A percentile compares a stretch with the other conserved stretches of the same genome.
These are phyloP conservation scores for Cyclotella choctawhatcheeana DNA, from an alignment of 108 stramenopile genomes.

Conservation along the genomic window DNA sequence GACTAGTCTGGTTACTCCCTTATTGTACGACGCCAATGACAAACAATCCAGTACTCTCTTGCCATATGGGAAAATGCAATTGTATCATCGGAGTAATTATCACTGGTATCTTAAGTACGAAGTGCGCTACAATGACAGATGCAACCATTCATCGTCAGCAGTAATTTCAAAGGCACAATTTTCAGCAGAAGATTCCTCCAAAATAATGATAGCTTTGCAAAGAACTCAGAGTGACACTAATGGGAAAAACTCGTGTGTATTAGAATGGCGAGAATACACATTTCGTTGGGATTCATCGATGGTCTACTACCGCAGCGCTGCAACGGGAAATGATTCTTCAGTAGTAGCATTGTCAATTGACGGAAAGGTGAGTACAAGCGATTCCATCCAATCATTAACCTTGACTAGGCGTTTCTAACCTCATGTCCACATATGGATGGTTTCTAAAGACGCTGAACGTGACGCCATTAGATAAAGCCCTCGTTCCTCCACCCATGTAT, in stretches of 20 bases:
- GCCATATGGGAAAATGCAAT: slow-evolving; percentile 69
- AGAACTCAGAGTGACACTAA: slow-evolving; percentile 1
- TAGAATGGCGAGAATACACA: slow-evolving; percentile 66
- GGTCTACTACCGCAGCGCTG: slow-evolving; percentile 30
- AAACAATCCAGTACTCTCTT: not conserved
- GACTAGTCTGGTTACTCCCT: slow-evolving; percentile 40
- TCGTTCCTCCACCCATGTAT: slow-evolving; percentile 90
- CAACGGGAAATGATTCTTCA: slow-evolving; percentile 38
- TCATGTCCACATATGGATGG: no score
- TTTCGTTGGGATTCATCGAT: slow-evolving; percentile 81
- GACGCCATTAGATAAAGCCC: slow-evolving; percentile 76
- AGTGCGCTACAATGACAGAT: slow-evolving; percentile 44
- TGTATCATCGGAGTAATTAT: slow-evolving; percentile 89
- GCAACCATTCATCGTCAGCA: slow-evolving; percentile 25
- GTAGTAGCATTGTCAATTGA: slow-evolving; percentile 74
- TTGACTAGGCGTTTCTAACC: no score
- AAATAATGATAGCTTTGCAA: slow-evolving; percentile 40
- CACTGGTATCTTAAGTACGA: slow-evolving; percentile 94
- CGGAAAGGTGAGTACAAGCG: no score
- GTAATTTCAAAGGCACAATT: slow-evolving; percentile 50
- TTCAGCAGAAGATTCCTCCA: slow-evolving; percentile 66
- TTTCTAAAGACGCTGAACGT: slow-evolving; percentile 65
- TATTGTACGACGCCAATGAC: slow-evolving; percentile 6
- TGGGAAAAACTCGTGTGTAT: not conserved
- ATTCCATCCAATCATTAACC: no score